Conservation (phyloP, 2,329 filamentous ascomycete species). For the Lasiodiplodia theobromae region DNA sequence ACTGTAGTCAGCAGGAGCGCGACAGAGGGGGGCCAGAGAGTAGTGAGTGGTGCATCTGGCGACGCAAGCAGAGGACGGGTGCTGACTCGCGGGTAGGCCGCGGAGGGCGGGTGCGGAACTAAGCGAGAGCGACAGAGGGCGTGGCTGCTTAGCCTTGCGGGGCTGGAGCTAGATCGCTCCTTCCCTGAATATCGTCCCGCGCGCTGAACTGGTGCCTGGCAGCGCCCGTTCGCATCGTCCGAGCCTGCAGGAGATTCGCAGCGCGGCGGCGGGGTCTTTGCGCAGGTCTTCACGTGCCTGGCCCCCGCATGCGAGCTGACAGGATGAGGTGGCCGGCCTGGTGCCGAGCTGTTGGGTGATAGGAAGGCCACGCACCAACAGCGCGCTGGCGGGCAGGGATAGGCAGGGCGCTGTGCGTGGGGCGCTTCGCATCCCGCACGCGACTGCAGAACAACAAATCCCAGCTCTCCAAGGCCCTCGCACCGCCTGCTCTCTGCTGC, state of each 20-base stretch:
- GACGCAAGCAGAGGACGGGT: background rate
- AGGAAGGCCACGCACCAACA: background rate
- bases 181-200: conserved; percentile 9
- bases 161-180: conserved; percentile 8
- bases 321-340: background rate
- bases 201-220: background rate
- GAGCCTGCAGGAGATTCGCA: background rate
- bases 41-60: background rate
- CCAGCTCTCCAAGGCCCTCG: conserved; percentile 3
- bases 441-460: conserved; percentile 18
- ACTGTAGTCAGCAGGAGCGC: background rate
- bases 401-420: background rate
- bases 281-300: background rate
- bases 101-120: background rate
- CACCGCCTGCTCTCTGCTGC: conserved; percentile 8
- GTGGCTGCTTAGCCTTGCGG: background rate
- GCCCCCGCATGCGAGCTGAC: conserved; percentile 1
- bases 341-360: background rate
- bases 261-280: background rate
- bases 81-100: background rate
- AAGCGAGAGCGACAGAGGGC: background rate
- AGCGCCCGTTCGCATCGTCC: background rate
- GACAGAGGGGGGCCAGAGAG: background rate
- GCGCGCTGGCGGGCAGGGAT: conserved; percentile 3
- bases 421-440: conserved; percentile 1